These are phyloP conservation scores for Quercus gilva DNA, from an alignment of 306 rosid genomes.

Conservation along the genomic window DNA sequence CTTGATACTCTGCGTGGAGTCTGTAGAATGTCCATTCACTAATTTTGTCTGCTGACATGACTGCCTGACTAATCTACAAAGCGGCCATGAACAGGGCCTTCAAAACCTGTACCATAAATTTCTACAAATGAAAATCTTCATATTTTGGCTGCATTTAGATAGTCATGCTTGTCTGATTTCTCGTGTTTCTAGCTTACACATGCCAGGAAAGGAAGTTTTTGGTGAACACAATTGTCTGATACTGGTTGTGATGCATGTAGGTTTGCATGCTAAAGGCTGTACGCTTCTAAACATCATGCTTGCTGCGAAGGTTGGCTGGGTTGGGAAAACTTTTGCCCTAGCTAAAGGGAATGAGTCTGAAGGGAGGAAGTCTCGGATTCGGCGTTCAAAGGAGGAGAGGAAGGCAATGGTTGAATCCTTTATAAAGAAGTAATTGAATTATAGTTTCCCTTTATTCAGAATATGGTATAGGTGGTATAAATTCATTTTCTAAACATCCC, in stretches of 20 bases:
- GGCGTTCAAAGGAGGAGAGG: conserved; percentile 86
- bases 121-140: background rate
- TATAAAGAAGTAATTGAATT: conserved; percentile 61
- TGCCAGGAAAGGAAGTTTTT: background rate
- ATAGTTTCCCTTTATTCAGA: conserved; percentile 1
- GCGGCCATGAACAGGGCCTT: background rate
- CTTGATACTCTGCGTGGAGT: too few species aligned
- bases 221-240: conserved; percentile 13
- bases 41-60: too few species aligned
- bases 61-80: background rate
- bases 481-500: background rate
- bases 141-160: background rate
- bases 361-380: conserved; percentile 73
- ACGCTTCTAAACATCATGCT: conserved; percentile 51
- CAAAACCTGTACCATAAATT: background rate
- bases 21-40: too few species aligned
- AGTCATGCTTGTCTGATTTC: background rate
- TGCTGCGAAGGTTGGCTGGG: conserved; percentile 71
- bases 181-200: conserved; percentile 3
- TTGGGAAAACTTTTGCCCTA: conserved; percentile 81
- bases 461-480: background rate
- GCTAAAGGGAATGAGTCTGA: conserved; percentile 80
- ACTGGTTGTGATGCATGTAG: conserved; percentile 28
- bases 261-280: conserved; percentile 17
- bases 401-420: conserved; percentile 89